These are phyloP conservation scores for Corylus americana DNA, from an alignment of 306 rosid species.

Conservation along the genomic window DNA sequence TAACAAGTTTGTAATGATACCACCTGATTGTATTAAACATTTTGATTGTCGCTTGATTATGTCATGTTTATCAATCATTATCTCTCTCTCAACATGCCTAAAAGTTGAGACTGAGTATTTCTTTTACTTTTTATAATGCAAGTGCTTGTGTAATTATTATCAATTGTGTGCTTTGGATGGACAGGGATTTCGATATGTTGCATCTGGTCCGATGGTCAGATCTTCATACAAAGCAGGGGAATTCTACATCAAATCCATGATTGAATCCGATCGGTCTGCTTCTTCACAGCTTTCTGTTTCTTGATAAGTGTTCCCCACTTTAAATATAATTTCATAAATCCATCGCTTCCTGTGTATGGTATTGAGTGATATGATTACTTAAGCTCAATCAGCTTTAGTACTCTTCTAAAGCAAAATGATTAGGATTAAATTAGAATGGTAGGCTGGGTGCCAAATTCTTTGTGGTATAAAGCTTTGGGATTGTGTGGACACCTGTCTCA, in stretches of 20 bases:
- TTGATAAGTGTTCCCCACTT: slow-evolving; percentile 25
- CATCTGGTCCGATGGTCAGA: slow-evolving; percentile 95
- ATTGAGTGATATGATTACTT: neutral
- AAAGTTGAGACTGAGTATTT: slow-evolving; percentile 1
- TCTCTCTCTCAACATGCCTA: slow-evolving; percentile 2
- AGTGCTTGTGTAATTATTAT: neutral
- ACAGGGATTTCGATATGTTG: slow-evolving; percentile 91
- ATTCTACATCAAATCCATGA: slow-evolving; percentile 93
- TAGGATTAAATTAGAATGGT: neutral
- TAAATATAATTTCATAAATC: slow-evolving; percentile 1
- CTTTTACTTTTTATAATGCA: neutral
- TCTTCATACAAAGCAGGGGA: slow-evolving; percentile 94
- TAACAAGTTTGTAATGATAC: neutral
- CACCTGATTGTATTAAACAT: slow-evolving; percentile 7
- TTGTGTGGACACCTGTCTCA: slow-evolving; percentile 1
- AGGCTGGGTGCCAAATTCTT: slow-evolving; percentile 4
- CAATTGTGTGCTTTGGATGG: slow-evolving; percentile 30
- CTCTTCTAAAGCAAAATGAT: neutral
- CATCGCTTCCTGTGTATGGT: neutral
- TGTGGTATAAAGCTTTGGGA: neutral
- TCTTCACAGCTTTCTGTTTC: slow-evolving; percentile 46
- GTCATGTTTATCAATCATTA: slow-evolving; percentile 13
- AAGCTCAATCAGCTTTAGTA: slow-evolving; percentile 18
- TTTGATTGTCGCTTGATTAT: slow-evolving; percentile 23
- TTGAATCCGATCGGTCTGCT: slow-evolving; percentile 78